Evolutionary conservation across 768 basidiomycete species (phyloP).

Genomic region (Boletus sp.): DNA sequence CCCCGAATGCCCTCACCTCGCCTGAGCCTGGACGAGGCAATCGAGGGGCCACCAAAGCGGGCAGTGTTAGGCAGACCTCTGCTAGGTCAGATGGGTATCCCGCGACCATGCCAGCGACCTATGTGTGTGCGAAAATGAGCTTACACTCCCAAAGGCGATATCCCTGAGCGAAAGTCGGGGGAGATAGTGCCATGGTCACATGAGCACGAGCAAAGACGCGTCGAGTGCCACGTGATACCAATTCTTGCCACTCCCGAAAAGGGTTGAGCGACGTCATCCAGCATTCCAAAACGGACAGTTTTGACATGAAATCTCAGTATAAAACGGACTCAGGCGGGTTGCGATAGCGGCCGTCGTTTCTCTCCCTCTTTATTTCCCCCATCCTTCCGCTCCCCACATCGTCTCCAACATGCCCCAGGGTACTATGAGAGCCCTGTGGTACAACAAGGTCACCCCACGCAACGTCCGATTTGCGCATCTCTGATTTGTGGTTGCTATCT

Average conservation of each 20-base stretch:
- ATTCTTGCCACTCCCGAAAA: background rate
- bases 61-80: slow-evolving; percentile 74
- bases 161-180: slow-evolving; percentile 30
- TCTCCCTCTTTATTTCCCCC: slow-evolving; percentile 2
- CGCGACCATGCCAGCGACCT: slow-evolving; percentile 81
- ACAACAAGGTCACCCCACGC: slow-evolving; percentile 48
- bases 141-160: slow-evolving; percentile 48
- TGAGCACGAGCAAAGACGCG: too few species aligned
- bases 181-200: too few species aligned
- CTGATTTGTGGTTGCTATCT: slow-evolving; percentile 15
- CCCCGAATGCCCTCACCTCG: slow-evolving; percentile 54
- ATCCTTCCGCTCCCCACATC: background rate
- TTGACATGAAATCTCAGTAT: slow-evolving; percentile 16
- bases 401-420: slow-evolving; percentile 46
- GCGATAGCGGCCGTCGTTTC: background rate
- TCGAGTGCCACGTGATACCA: slow-evolving; percentile 11
- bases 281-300: slow-evolving; percentile 19
- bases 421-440: slow-evolving; percentile 75
- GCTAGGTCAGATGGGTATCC: slow-evolving; percentile 93
- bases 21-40: slow-evolving; percentile 59
- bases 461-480: background rate
- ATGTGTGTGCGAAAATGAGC: slow-evolving; percentile 13
- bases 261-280: slow-evolving; percentile 25
- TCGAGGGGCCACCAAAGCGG: slow-evolving; percentile 59
- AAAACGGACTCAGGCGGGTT: slow-evolving; percentile 12